These are phyloP conservation scores for Neonectria sp. DNA, from an alignment of 2,329 filamentous ascomycete genomes.

Conservation along the genomic window DNA sequence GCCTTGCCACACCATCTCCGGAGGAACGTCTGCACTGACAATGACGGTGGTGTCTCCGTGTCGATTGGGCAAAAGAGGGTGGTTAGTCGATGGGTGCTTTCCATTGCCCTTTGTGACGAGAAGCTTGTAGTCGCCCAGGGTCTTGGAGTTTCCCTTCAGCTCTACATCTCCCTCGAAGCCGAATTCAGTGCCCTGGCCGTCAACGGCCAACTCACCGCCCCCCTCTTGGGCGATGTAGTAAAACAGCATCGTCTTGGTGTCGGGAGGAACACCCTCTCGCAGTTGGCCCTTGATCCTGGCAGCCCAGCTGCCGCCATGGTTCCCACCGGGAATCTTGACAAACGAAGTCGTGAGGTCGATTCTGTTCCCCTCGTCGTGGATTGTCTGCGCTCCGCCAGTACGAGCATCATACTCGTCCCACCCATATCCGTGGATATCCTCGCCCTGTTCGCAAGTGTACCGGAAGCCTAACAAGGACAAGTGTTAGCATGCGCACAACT, in stretches of 20 bases:
- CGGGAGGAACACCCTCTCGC: slow-evolving; percentile 75
- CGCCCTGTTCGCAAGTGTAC: slow-evolving; percentile 96
- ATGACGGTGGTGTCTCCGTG: slow-evolving; percentile 84
- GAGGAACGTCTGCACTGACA: slow-evolving; percentile 76
- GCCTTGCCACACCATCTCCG: slow-evolving; percentile 85
- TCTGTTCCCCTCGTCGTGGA: slow-evolving; percentile 90
- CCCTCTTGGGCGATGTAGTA: slow-evolving; percentile 90
- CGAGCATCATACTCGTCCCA: slow-evolving; percentile 98
- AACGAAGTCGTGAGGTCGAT: slow-evolving; percentile 95
- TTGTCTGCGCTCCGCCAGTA: slow-evolving; percentile 88
- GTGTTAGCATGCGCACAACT: slow-evolving; percentile 15
- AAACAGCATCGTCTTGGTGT: slow-evolving; percentile 82
- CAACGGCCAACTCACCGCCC: slow-evolving; percentile 73
- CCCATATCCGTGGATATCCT: slow-evolving; percentile 94
- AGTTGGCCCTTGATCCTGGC: slow-evolving; percentile 88
- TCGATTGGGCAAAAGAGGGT: slow-evolving; percentile 77
- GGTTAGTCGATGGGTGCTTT: slow-evolving; percentile 73
- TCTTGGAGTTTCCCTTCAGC: slow-evolving; percentile 77
- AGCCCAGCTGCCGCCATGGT: slow-evolving; percentile 92
- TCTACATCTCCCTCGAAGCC: slow-evolving; percentile 75
- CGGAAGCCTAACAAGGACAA: slow-evolving; percentile 75
- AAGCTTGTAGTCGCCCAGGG: slow-evolving; percentile 85
- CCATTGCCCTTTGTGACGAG: slow-evolving; percentile 80
- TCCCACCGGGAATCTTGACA: slow-evolving; percentile 90
- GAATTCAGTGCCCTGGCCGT: slow-evolving; percentile 64